Conservation (phyloP, 2,329 filamentous ascomycete genomes). For the Dryadomyces quercus-mongolicae region DNA sequence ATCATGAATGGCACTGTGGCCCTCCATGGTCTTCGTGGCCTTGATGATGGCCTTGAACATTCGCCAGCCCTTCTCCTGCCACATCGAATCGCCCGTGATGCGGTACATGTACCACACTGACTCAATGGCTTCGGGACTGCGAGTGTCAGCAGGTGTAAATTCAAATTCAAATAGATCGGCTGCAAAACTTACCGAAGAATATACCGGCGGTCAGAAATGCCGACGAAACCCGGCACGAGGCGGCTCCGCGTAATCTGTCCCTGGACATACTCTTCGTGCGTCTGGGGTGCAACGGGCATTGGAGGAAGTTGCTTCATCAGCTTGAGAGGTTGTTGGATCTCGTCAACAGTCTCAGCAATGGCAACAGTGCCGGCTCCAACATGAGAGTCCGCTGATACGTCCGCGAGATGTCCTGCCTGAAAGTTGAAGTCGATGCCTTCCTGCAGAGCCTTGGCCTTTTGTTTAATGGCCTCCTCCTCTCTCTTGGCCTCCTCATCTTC, state of each 20-base stretch:
- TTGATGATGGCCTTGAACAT: slow-evolving; percentile 68
- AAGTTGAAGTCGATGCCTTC: slow-evolving; percentile 14
- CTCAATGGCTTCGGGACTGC: slow-evolving; percentile 73
- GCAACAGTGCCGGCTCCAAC: too few species aligned
- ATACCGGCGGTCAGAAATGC: slow-evolving; percentile 35
- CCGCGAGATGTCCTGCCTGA: too few species aligned
- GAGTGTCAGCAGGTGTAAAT: background rate
- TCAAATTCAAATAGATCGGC: background rate
- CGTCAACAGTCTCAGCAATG: too few species aligned
- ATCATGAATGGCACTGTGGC: slow-evolving; percentile 58
- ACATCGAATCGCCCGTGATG: slow-evolving; percentile 64
- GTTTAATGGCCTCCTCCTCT: background rate
- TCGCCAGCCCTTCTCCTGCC: slow-evolving; percentile 73
- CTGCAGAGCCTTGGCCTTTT: slow-evolving; percentile 15
- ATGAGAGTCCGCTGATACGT: too few species aligned
- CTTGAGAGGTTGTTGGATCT: background rate
- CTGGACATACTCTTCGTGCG: slow-evolving; percentile 42
- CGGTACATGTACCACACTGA: slow-evolving; percentile 85
- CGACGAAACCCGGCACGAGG: slow-evolving; percentile 38
- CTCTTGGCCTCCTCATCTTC: too few species aligned
- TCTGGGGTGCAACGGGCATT: slow-evolving; percentile 28
- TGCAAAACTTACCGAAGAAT: slow-evolving; percentile 44
- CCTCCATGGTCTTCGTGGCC: slow-evolving; percentile 52
- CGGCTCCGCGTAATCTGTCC: slow-evolving; percentile 28
- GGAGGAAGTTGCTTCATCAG: background rate